Percentiles rank a stretch among this genome's conserved stretches.
These are phyloP conservation scores for Solanum bulbocastanum DNA, from an alignment of 257 asterid genomes.

Conservation along the genomic window DNA sequence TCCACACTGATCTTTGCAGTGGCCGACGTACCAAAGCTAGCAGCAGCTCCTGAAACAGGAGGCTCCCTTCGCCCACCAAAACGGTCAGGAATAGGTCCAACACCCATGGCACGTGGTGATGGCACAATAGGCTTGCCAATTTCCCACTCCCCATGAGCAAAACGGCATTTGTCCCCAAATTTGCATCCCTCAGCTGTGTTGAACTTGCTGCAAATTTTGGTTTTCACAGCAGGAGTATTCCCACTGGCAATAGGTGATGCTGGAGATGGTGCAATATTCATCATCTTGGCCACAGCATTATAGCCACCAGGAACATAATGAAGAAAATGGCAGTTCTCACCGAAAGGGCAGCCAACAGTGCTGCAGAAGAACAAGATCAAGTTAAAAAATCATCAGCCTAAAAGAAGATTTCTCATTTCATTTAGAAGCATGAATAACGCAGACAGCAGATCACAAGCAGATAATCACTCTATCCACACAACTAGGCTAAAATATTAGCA, in stretches of 20 bases:
- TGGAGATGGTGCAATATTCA: constrained; percentile 69
- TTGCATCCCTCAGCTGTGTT: constrained; percentile 87
- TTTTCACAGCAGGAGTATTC: constrained; percentile 39
- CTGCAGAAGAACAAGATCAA: constrained; percentile 25
- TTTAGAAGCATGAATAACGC: background rate
- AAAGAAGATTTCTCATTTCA: background rate
- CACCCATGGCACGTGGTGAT: constrained; percentile 33
- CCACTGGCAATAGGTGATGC: constrained; percentile 38
- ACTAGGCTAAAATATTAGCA: background rate
- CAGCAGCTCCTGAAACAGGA: constrained; percentile 40
- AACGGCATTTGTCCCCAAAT: constrained; percentile 76
- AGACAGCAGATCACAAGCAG: background rate
- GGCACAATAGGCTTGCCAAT: constrained; percentile 45
- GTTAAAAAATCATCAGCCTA: background rate
- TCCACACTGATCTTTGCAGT: constrained; percentile 79
- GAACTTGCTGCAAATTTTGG: constrained; percentile 69
- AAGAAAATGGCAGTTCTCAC: constrained; percentile 88
- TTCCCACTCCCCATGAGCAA: constrained; percentile 97
- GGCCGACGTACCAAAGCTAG: constrained; percentile 64
- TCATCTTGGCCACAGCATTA: constrained; percentile 72
- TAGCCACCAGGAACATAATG: constrained; percentile 87
- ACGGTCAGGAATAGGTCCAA: constrained; percentile 38
- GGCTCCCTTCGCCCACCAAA: constrained; percentile 40
- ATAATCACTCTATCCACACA: background rate
- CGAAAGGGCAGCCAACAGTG: constrained; percentile 55